Conservation (phyloP, 2,329 filamentous ascomycete species). For the Westerdykella aurantiaca region DNA sequence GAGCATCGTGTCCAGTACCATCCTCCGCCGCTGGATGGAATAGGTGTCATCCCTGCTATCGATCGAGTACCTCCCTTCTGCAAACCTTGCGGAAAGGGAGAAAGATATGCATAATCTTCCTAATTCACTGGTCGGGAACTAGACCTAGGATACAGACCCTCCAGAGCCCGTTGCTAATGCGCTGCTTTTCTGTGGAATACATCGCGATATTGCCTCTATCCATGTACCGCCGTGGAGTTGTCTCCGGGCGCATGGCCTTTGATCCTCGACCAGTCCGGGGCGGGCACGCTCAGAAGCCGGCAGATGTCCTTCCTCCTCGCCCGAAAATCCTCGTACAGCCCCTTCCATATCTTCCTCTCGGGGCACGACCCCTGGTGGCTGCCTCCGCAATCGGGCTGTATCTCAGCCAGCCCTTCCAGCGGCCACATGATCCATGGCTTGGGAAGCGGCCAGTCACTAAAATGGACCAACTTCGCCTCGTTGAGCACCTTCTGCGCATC, state of each 20-base stretch:
- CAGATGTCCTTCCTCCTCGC: slow-evolving; percentile 39
- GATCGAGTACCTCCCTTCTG: no score
- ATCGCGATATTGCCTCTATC: no score
- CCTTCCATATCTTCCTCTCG: slow-evolving; percentile 42
- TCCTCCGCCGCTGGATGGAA: no score
- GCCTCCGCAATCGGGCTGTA: slow-evolving; percentile 43
- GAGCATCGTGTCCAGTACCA: no score
- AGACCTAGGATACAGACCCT: no score
- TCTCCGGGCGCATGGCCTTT: slow-evolving; percentile 10
- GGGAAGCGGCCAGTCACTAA: slow-evolving; percentile 65
- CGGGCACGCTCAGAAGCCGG: slow-evolving; percentile 34
- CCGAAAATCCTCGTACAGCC: slow-evolving; percentile 43
- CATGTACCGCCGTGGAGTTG: no score
- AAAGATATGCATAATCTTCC: no score
- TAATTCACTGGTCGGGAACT: no score
- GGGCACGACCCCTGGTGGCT: slow-evolving; percentile 24
- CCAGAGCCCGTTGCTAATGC: no score
- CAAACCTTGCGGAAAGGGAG: no score
- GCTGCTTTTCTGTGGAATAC: no score
- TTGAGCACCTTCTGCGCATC: slow-evolving; percentile 51
- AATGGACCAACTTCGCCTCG: slow-evolving; percentile 63
- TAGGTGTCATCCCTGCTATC: no score
- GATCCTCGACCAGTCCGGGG: slow-evolving; percentile 33
- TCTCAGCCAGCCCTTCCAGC: slow-evolving; percentile 35
- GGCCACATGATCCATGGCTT: slow-evolving; percentile 57